Base-by-base conservation (phyloP, 495 filamentous ascomycete genomes). In the Podospora appendiculata region DNA sequence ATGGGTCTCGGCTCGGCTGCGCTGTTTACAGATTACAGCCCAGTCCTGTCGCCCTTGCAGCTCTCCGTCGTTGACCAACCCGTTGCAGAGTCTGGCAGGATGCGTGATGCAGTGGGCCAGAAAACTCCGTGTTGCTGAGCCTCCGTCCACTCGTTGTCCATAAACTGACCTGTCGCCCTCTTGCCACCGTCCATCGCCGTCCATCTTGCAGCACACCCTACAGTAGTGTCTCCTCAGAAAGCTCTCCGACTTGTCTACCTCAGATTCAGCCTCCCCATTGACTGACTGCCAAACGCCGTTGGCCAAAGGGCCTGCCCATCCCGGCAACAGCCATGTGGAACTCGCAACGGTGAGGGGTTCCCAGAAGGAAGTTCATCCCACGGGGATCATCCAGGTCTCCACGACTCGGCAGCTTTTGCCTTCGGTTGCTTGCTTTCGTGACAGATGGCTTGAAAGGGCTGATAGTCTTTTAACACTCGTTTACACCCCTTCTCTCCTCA, bases 281-380 rank as follows among this genome's bases (percentile, higher is more conserved):
- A 48, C 16, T 47, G 47, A 58, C 46, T 48, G 18, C 45, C 47
- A 36, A 45, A 32, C 35, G 25, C 25, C 25, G 25, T 25, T 25
- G 25, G 25, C 25, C 25, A 25, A 25, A 25, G 25, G 25, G 25
- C 25, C 25, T 25, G 25, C 25, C 25, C 25, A 25, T 25, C 25
- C 25, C 25, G 25, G 25, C 25, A 25, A 25, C 25, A 58, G 67
- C 59, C 65, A 70, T 70, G 65, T 65, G 65, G 59, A 52, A 50
- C 51, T 45, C 32, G 32, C 41, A 44, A 61, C 58, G 53, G 53
- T 59, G 52, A 58, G 43, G 57, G 56, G 48, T 56, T 56, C 53
- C 25, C 60, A 58, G 53, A 55, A 32, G 46, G 44, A 53, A 53
- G 45, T 41, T 32, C 39, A 34, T 14, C 38, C 39, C 14, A 10